A percentile compares a stretch with the other conserved stretches of the same genome.
These are phyloP conservation scores for Moniliophthora roreri DNA, from an alignment of 1,284 basidiomycete species.

Conservation along the genomic window DNA sequence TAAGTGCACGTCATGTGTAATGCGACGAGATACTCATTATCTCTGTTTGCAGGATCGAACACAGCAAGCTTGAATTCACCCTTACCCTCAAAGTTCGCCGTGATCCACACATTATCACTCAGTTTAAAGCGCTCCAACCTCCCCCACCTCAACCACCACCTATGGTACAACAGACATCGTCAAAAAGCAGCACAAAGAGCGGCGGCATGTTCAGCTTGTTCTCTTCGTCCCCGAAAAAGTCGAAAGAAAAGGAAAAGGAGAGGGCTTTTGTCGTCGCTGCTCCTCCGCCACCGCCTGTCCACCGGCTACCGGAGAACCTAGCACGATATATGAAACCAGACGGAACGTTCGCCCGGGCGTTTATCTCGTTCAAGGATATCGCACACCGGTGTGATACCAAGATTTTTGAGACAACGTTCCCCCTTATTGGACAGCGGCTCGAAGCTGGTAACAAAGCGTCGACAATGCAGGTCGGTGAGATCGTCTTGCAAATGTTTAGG, in stretches of 20 bases:
- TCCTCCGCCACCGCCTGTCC: constrained; percentile 28
- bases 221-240: constrained; percentile 74
- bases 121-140: constrained; percentile 61
- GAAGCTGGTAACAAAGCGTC: constrained; percentile 56
- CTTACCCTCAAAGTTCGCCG: constrained; percentile 81
- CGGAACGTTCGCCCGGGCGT: constrained; percentile 77
- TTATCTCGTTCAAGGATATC: constrained; percentile 85
- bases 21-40: background rate
- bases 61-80: constrained; percentile 89
- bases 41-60: constrained; percentile 62
- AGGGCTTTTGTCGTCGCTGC: constrained; percentile 35
- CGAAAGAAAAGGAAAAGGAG: constrained; percentile 42
- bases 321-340: constrained; percentile 82
- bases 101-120: constrained; percentile 77
- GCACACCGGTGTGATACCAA: constrained; percentile 78
- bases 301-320: constrained; percentile 63
- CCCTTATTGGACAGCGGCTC: constrained; percentile 75
- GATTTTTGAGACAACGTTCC: constrained; percentile 82
- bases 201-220: constrained; percentile 77
- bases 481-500: constrained; percentile 86
- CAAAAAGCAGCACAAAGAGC: constrained; percentile 32
- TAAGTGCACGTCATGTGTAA: constrained; percentile 39
- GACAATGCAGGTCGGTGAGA: constrained; percentile 71
- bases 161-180: constrained; percentile 36
- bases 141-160: constrained; percentile 36